A percentile compares a stretch with the other conserved stretches of the same genome.
phyloP scores from a whole-genome alignment of 148 eudicot species.

The Hydrangea macrophylla region DNA sequence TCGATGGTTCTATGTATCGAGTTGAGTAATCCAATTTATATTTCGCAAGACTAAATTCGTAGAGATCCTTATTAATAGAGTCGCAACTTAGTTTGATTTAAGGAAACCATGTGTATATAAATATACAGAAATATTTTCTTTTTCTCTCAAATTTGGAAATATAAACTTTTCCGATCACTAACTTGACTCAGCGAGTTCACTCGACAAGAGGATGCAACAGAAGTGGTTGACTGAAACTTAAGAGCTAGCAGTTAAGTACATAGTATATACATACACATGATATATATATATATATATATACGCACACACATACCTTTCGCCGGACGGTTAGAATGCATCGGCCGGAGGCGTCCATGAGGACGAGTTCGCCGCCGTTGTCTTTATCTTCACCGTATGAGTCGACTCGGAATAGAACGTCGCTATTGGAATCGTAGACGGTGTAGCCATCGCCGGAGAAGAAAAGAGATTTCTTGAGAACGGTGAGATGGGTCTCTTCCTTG shows the following conservation, averaged over 20 bases:
- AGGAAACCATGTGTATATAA: too few relatives aligned
- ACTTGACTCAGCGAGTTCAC: conserved; percentile 9
- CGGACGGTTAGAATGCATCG: conserved; percentile 84
- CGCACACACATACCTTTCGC: conserved; percentile 97
- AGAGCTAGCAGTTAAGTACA: too few relatives aligned
- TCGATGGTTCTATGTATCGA: too few relatives aligned
- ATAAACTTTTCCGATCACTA: background rate
- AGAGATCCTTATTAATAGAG: background rate
- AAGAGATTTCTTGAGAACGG: conserved; percentile 64
- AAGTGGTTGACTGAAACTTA: background rate
- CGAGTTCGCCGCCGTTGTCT: conserved; percentile 57
- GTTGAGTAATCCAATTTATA: too few relatives aligned
- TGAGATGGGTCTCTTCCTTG: conserved; percentile 51
- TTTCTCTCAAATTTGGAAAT: too few relatives aligned
- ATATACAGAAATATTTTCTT: too few relatives aligned
- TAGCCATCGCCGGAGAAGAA: conserved; percentile 84
- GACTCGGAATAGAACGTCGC: conserved; percentile 72
- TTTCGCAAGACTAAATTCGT: too few relatives aligned
- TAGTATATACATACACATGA: too few relatives aligned
- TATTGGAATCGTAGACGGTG: conserved; percentile 58
- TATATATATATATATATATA: too few relatives aligned
- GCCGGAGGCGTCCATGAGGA: conserved; percentile 79
- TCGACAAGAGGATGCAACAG: background rate
- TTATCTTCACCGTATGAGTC: conserved; percentile 69
- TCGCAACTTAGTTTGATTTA: background rate